These are phyloP conservation scores for Diplodia corticola DNA, from an alignment of 2,329 filamentous ascomycete species.

Conservation along the genomic window DNA sequence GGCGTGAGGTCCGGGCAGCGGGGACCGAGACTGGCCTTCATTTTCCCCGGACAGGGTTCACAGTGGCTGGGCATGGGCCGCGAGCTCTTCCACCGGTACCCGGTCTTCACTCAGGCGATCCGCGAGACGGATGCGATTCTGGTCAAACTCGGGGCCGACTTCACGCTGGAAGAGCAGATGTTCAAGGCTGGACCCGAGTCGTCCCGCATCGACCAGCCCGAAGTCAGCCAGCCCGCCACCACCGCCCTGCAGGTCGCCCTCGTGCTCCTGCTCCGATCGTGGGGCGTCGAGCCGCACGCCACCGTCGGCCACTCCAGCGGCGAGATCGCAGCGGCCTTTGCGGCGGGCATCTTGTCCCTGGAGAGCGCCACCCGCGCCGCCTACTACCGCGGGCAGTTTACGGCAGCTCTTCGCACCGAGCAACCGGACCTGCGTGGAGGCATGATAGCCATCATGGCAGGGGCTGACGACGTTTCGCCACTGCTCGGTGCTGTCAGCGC, in stretches of 20 bases:
- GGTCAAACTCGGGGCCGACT: conserved; percentile 24
- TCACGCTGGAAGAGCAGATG: conserved; percentile 7
- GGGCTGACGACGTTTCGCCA: too few species aligned
- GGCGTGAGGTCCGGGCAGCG: too few species aligned
- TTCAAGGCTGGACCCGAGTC: too few species aligned
- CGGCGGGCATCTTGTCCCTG: too few species aligned
- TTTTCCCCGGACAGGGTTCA: conserved; percentile 37
- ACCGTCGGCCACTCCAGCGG: conserved; percentile 34
- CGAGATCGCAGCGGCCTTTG: conserved; percentile 34
- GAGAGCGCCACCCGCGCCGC: too few species aligned
- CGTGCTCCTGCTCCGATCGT: conserved; percentile 30
- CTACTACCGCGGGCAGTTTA: too few species aligned
- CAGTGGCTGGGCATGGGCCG: conserved; percentile 28
- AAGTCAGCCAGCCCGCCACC: conserved; percentile 29
- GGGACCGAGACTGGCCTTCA: conserved; percentile 22
- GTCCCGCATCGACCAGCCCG: conserved; percentile 25
- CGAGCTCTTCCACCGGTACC: conserved; percentile 21
- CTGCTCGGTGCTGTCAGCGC: too few species aligned
- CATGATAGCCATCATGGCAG: too few species aligned
- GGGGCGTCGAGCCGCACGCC: conserved; percentile 29
- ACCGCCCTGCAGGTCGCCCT: conserved; percentile 33
- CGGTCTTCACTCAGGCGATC: neutral
- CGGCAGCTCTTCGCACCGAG: too few species aligned
- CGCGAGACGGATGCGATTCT: conserved; percentile 3
- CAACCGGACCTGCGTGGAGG: too few species aligned